Conservation (phyloP, 1,139 yeast genomes). For the Nakaseomyces kungkrabaensis region DNA sequence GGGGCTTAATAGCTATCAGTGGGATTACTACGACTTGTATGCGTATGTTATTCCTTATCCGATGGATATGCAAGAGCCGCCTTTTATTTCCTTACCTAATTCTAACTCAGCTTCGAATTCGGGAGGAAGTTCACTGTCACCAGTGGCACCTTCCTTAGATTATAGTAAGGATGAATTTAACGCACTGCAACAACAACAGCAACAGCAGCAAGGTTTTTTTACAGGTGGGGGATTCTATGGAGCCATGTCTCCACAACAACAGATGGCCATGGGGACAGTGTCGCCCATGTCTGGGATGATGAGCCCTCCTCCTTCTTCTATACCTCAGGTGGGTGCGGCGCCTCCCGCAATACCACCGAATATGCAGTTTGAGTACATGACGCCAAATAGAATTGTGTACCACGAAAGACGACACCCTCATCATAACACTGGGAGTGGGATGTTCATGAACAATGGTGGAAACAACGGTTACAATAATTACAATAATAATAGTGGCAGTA, state of each 20-base stretch:
- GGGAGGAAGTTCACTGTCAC: background rate
- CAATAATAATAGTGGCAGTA: too few species aligned
- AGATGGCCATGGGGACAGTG: background rate
- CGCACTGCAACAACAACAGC: too few species aligned
- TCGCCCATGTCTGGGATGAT: background rate
- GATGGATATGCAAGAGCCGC: background rate
- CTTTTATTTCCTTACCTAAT: background rate
- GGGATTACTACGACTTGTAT: slow-evolving; percentile 26
- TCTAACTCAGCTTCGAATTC: background rate
- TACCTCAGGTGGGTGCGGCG: background rate
- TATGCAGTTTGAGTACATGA: slow-evolving; percentile 3
- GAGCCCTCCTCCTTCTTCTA: background rate
- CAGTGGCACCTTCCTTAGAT: background rate
- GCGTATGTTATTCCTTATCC: slow-evolving; percentile 16
- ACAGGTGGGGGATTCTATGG: background rate
- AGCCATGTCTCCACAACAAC: background rate
- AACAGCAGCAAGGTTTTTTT: too few species aligned
- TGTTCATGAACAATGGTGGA: background rate
- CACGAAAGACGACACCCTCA: background rate
- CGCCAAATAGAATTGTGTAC: background rate
- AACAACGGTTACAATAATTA: background rate
- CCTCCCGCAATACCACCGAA: slow-evolving; percentile 1
- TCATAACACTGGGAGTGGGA: background rate
- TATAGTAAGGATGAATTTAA: background rate
- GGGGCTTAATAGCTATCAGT: slow-evolving; percentile 24